Evolutionary conservation across 2,329 filamentous ascomycete genomes (phyloP).

Genomic region (Achaetomium macrosporum): DNA sequence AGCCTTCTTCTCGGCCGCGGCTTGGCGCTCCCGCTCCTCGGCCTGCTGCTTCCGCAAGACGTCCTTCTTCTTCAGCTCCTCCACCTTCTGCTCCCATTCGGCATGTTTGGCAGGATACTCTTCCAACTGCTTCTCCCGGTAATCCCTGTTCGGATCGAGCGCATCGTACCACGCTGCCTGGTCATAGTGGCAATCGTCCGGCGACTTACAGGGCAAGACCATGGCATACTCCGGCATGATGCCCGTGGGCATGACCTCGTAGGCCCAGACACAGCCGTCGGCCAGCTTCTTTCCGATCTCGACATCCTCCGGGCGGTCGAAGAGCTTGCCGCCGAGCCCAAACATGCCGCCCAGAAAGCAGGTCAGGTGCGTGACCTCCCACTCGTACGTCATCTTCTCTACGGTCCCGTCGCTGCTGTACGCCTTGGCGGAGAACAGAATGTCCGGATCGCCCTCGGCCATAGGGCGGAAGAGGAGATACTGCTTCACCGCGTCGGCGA

Average conservation of each 20-base stretch:
- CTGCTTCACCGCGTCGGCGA: conserved; percentile 62
- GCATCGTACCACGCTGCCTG: conserved; percentile 43
- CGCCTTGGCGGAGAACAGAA: conserved; percentile 68
- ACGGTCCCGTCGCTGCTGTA: conserved; percentile 39
- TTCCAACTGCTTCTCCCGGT: conserved; percentile 38
- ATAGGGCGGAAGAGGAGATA: conserved; percentile 75
- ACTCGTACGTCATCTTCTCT: conserved; percentile 41
- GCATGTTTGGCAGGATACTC: conserved; percentile 38
- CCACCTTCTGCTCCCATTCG: conserved; percentile 34
- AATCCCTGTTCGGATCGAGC: conserved; percentile 42
- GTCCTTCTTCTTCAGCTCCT: conserved; percentile 28
- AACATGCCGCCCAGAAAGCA: conserved; percentile 70
- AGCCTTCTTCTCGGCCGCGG: conserved; percentile 20
- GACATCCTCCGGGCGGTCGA: conserved; percentile 53
- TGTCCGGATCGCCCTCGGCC: conserved; percentile 58
- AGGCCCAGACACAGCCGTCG: conserved; percentile 66
- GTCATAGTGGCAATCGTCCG: conserved; percentile 48
- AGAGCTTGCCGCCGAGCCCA: conserved; percentile 58
- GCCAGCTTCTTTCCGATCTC: conserved; percentile 58
- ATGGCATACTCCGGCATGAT: conserved; percentile 58
- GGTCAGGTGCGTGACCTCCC: conserved; percentile 58
- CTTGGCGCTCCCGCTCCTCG: conserved; percentile 15
- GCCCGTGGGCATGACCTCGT: conserved; percentile 52
- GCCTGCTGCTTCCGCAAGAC: conserved; percentile 19
- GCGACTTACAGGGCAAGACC: conserved; percentile 43